Evolutionary conservation across 345 rosid genomes (phyloP), one percentile per base, ranked within the genome.

Genomic region (Lepidium africanum): DNA sequence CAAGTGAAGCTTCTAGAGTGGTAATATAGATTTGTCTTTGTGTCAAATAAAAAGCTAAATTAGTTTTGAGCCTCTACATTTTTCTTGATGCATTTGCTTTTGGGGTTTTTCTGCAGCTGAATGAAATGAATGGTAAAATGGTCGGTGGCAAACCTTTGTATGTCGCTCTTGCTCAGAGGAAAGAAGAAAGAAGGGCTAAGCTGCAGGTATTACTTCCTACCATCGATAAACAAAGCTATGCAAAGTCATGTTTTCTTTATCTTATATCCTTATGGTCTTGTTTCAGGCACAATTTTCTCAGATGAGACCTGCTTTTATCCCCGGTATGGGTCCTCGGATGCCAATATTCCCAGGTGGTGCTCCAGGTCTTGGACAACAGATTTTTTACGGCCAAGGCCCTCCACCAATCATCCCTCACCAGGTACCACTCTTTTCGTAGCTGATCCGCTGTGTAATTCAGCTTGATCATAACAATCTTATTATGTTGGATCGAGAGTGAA

Each of bases 121-220:
- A 63, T 49, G 96, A 91, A 88, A 94, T 94, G 99, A 84, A 86
- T 73, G 92, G 96, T 43, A 94, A 89, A 78, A 94, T 94, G 91
- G 77, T 94, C 54, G 84, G 80, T 65, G 84, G 87, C 80, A 91
- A 94, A 77, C 99, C 96, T 0, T 81, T 94, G 15, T 94, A 89
- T 81, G 99, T 91, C 21, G 99, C 97, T 12, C 90, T 84, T 76
- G 99, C 99, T 15, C 97, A 94, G 42, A 73, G 95, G 56, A 94
- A 91, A 69, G 99, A 91, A 81, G 97, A 93, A 66, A 80, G 99
- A 75, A 85, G 91, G 76, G 95, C 97, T 63, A 87, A 95, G 83
- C 70, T 94, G 77, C 93, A 91, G 97, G 97, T 91, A 54, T 0
- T 25, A 70, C n/a, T 36, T 37, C 21, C 32, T 7, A 27, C 45